A percentile compares a stretch with the other conserved stretches of the same genome.
Evolutionary conservation across 768 basidiomycete species (phyloP).

Genomic region (Suillus fuscotomentosus): DNA sequence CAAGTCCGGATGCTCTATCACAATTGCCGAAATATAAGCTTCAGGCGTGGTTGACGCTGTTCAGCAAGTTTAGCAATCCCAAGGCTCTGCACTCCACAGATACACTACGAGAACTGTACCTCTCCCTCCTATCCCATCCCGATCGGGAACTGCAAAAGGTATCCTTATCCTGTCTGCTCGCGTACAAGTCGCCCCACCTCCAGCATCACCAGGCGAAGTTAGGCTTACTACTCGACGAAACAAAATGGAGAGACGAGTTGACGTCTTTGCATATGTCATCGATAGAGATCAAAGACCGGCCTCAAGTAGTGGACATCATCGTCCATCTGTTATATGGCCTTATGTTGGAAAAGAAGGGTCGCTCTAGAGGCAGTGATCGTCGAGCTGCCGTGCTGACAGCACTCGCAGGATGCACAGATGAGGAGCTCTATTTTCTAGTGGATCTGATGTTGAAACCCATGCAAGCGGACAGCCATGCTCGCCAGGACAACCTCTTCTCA

Average conservation of each 20-base stretch:
- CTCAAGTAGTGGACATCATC: constrained; percentile 64
- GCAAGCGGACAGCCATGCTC: constrained; percentile 29
- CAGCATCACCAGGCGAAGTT: constrained; percentile 60
- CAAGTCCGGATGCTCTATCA: too few relatives aligned
- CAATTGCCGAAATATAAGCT: constrained; percentile 17
- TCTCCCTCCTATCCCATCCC: constrained; percentile 77
- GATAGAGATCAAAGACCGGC: constrained; percentile 53
- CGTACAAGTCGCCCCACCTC: constrained; percentile 71
- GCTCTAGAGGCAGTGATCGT: constrained; percentile 61
- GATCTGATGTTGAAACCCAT: constrained; percentile 87
- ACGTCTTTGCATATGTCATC: constrained; percentile 66
- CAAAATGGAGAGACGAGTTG: constrained; percentile 87
- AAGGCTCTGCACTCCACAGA: constrained; percentile 77
- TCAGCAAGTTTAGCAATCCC: constrained; percentile 91
- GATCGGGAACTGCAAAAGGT: constrained; percentile 75
- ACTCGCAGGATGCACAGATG: constrained; percentile 65
- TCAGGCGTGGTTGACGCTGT: constrained; percentile 74
- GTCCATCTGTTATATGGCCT: constrained; percentile 83
- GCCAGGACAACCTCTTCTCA: constrained; percentile 26
- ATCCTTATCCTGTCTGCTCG: constrained; percentile 75
- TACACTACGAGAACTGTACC: constrained; percentile 63
- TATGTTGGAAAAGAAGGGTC: constrained; percentile 79
- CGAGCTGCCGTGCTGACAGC: constrained; percentile 73
- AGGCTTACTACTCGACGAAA: constrained; percentile 74
- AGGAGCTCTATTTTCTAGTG: constrained; percentile 75